Percentiles rank a stretch among this genome's conserved stretches.
These are phyloP conservation scores for Asclepias syriaca DNA, from an alignment of 257 asterid genomes.

Conservation along the genomic window DNA sequence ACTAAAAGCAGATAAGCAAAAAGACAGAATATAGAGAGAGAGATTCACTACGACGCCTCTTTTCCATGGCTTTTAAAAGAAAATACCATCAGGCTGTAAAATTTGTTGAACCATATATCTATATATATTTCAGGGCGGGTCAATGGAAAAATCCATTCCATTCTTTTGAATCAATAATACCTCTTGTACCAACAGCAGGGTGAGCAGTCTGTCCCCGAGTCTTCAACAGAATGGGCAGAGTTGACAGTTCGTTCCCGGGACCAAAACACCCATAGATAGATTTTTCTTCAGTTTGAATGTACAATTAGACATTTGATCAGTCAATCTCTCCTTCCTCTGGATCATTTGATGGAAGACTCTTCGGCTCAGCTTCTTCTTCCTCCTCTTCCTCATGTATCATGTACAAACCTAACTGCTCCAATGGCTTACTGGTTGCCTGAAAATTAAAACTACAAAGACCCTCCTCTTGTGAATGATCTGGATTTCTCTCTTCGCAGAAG, in stretches of 20 bases:
- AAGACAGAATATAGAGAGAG: neutral
- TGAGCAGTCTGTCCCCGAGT: neutral
- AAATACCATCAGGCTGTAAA: neutral
- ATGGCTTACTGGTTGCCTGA: conserved; percentile 48
- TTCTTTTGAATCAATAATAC: neutral
- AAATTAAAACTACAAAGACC: conserved; percentile 63
- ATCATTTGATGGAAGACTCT: conserved; percentile 23
- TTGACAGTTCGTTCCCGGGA: conserved; percentile 1
- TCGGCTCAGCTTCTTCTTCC: conserved; percentile 51
- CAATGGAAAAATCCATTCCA: neutral
- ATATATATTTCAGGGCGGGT: neutral
- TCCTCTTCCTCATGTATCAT: conserved; percentile 71
- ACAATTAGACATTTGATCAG: neutral
- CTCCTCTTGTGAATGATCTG: conserved; percentile 38
- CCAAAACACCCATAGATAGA: neutral
- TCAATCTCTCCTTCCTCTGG: conserved; percentile 29
- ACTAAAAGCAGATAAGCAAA: neutral
- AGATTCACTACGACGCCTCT: conserved; percentile 15
- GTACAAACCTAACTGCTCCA: conserved; percentile 71
- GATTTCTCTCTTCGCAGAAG: conserved; percentile 53
- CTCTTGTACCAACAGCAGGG: neutral
- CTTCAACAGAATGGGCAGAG: neutral
- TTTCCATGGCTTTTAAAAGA: neutral
- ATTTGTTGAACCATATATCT: neutral
- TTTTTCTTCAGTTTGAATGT: neutral